Evolutionary conservation across 2,329 filamentous ascomycete genomes (phyloP).

Genomic region (Trichoderma atroviride): DNA sequence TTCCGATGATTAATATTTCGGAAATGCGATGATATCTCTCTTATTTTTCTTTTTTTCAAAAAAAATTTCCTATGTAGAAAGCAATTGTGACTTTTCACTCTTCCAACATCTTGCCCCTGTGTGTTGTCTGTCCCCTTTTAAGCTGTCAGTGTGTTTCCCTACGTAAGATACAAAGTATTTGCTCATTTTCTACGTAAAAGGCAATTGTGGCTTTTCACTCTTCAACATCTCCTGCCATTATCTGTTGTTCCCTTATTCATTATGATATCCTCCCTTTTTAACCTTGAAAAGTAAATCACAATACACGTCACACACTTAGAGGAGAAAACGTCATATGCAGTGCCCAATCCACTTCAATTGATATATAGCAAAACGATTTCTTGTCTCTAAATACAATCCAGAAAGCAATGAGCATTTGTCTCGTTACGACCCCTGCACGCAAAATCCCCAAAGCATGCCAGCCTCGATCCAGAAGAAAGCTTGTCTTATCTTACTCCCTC

Average conservation of each 20-base stretch:
- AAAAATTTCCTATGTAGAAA: constrained; percentile 27
- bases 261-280: too few species aligned
- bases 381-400: constrained; percentile 18
- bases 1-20: constrained; percentile 22
- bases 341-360: neutral
- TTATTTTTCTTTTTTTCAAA: neutral
- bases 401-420: neutral
- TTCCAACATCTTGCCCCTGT: neutral
- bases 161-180: neutral
- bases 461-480: neutral
- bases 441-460: neutral
- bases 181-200: constrained; percentile 10
- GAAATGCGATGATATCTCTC: constrained; percentile 15
- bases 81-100: constrained; percentile 15
- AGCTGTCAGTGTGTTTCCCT: neutral
- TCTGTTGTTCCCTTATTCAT: neutral
- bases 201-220: constrained; percentile 5
- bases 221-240: neutral
- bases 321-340: neutral
- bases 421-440: neutral
- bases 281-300: neutral
- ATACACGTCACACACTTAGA: neutral
- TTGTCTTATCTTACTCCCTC: neutral
- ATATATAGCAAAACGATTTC: constrained; percentile 2
- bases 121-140: neutral